Evolutionary conservation across 345 rosid genomes (phyloP).

Genomic region (Lepidium didymum): DNA sequence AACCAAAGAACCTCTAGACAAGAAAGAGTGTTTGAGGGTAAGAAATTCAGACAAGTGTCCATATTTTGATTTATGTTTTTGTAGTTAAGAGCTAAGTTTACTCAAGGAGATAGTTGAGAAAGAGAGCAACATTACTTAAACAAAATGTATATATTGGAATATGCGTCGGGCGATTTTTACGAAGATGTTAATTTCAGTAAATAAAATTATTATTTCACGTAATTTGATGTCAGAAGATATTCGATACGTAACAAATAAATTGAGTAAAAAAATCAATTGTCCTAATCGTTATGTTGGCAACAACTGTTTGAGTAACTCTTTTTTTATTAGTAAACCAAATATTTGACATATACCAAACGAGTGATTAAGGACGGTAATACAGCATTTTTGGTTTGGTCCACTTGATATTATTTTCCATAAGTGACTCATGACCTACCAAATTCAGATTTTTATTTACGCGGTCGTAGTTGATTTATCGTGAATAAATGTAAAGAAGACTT

Average conservation of each 20-base stretch:
- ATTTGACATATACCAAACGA: background rate
- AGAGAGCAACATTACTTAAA: background rate
- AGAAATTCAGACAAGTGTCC: slow-evolving; percentile 5
- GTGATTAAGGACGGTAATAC: background rate
- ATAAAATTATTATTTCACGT: background rate
- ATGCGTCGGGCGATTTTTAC: slow-evolving; percentile 18
- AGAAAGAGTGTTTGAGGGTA: slow-evolving; percentile 4
- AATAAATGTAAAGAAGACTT: background rate
- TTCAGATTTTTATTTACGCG: slow-evolving; percentile 4
- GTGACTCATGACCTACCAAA: slow-evolving; percentile 17
- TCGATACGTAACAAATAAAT: background rate
- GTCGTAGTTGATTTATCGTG: slow-evolving; percentile 16
- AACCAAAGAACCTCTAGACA: background rate
- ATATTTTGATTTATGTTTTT: background rate
- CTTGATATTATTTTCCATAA: background rate
- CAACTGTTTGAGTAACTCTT: background rate
- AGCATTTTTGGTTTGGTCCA: background rate
- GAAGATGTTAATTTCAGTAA: slow-evolving; percentile 14
- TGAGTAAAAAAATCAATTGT: background rate
- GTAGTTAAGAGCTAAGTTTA: background rate
- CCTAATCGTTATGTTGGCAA: background rate
- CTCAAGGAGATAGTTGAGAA: background rate
- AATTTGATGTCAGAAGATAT: background rate
- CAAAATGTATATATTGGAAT: background rate
- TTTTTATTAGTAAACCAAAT: background rate